Evolutionary conservation across 352 stramenopile species (phyloP).

Genomic region (Globisporangium spiculum): DNA sequence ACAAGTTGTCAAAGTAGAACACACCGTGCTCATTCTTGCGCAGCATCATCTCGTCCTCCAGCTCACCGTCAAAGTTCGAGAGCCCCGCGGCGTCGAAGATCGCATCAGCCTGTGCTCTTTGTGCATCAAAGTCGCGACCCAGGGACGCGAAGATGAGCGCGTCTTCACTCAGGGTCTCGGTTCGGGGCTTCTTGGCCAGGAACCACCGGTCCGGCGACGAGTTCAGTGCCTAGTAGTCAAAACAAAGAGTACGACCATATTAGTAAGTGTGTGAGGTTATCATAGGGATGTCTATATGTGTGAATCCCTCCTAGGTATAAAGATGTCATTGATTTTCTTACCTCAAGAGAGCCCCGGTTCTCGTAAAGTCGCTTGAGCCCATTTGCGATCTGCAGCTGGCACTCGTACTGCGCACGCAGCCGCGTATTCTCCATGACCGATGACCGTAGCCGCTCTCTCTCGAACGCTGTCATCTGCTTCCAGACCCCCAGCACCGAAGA

Average conservation of each 20-base stretch:
- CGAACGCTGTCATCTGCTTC: slow-evolving; percentile 30
- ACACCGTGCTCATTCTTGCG: slow-evolving; percentile 2
- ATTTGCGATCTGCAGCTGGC: slow-evolving; percentile 33
- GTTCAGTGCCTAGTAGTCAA: neutral
- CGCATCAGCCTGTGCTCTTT: slow-evolving; percentile 24
- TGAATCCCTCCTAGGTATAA: too few relatives aligned
- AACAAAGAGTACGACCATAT: neutral
- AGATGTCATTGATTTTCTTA: neutral
- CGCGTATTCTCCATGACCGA: slow-evolving; percentile 37
- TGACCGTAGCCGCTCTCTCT: slow-evolving; percentile 28
- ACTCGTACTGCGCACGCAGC: slow-evolving; percentile 27
- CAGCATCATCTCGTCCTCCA: slow-evolving; percentile 1
- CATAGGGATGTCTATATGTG: too few relatives aligned
- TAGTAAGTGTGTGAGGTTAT: neutral
- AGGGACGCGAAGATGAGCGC: slow-evolving; percentile 30
- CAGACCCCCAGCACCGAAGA: slow-evolving; percentile 23
- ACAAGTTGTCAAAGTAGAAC: slow-evolving; percentile 29
- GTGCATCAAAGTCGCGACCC: slow-evolving; percentile 21
- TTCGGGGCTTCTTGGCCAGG: neutral
- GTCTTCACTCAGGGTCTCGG: slow-evolving; percentile 20
- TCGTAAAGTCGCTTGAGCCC: slow-evolving; percentile 31
- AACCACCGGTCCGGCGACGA: neutral
- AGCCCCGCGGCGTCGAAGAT: slow-evolving; percentile 26
- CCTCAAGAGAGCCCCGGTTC: slow-evolving; percentile 8
- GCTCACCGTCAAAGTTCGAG: slow-evolving; percentile 24